A percentile compares a stretch with the other conserved stretches of the same genome.
Conservation (phyloP, 768 basidiomycete genomes). For the Mycena rebaudengoi region DNA sequence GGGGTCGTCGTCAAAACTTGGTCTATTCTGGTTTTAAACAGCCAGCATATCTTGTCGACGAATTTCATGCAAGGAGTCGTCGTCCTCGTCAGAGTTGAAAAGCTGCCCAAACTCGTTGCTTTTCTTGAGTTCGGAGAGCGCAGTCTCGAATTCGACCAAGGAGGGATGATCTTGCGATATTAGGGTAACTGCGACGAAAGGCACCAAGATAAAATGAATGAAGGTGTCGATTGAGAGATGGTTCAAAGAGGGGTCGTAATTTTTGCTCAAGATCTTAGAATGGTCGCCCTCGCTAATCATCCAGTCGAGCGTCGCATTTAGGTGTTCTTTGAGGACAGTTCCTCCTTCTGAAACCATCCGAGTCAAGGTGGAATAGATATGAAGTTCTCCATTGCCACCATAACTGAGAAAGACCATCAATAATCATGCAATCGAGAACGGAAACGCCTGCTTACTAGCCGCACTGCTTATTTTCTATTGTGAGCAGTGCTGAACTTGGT, state of each 20-base stretch:
- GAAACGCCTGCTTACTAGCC: neutral
- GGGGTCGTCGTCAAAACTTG: too few species aligned
- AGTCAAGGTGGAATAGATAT: neutral
- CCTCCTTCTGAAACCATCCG: neutral
- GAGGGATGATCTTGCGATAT: neutral
- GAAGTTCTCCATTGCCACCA: neutral
- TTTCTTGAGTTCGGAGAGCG: neutral
- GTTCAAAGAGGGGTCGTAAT: neutral
- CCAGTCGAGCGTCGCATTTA: neutral
- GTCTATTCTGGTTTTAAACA: too few species aligned
- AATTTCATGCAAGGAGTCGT: too few species aligned
- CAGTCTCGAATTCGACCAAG: neutral
- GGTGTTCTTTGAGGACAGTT: neutral
- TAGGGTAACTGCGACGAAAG: neutral
- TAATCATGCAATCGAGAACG: neutral
- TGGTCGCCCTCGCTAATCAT: neutral
- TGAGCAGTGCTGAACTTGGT: too few species aligned
- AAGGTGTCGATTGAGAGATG: neutral
- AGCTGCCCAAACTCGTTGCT: neutral
- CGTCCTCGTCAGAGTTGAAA: neutral
- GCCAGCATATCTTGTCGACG: too few species aligned
- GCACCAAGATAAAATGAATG: neutral
- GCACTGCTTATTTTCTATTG: too few species aligned
- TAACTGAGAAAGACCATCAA: neutral
- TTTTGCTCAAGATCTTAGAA: too few species aligned